Evolutionary conservation across 2,329 filamentous ascomycete species (phyloP), one percentile per base, ranked within the genome.

Genomic region (Diaporthe citri): DNA sequence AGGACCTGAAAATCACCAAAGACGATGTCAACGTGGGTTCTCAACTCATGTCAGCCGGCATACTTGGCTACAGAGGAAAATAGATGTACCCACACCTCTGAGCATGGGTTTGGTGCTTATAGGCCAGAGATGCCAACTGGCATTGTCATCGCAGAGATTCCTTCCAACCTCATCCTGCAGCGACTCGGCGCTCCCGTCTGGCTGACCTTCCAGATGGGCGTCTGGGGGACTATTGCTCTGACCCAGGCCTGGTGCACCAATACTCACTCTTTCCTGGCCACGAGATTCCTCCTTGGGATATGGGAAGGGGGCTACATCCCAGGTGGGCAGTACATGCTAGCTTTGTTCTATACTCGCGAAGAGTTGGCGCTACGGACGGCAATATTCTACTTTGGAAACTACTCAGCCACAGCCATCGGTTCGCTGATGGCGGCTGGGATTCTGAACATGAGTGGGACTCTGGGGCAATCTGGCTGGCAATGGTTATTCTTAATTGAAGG

Each of bases 11-110:
- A 17, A 85, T 90, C 75, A 85, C 84, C 3, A 87, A 88, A 10
- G 85, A 89, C 73, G 85, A 89, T 75, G 86, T 88, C 80, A 90
- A 90, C 69, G 80, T 81, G 52, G 85, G 85, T 4, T 81, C 83
- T 4, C 84, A 85, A 73, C 79, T 87, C 46, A 77, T 86, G 8
- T 84, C 83, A 0, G 80, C 83, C 2, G 85, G 84, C n/a, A n/a
- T n/a, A n/a, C n/a, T n/a, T n/a, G n/a, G n/a, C n/a, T n/a, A n/a
- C n/a, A n/a, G n/a, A n/a, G n/a, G n/a, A n/a, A n/a, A n/a, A n/a
- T n/a, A n/a, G n/a, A n/a, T n/a, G n/a, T n/a, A n/a, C n/a, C n/a
- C n/a, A n/a, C n/a, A n/a, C n/a, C n/a, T n/a, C n/a, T n/a, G n/a
- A n/a, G n/a, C n/a, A n/a, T n/a, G n/a, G n/a, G n/a, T n/a, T n/a